Evolutionary conservation across 192 early-diverging fungal genomes (phyloP), one percentile per base, ranked within the genome.

Genomic region (Linnemannia elongata): DNA sequence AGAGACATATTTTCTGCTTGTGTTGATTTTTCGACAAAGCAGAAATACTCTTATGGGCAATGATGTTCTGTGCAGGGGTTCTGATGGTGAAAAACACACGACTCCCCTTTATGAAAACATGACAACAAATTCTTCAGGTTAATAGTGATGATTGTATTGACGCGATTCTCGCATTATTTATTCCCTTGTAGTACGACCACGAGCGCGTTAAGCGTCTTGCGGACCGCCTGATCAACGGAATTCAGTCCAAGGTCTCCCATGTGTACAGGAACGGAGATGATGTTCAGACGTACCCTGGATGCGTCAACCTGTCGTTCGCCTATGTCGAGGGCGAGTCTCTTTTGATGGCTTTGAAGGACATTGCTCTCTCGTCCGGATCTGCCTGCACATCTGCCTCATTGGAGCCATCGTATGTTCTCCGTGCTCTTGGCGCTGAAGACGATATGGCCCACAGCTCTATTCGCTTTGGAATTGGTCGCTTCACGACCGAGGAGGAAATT

Each of bases 301-400:
- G 98, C 86, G 96, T 99, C 73, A 99, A 99, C 82, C 91, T 99
- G 57, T 97, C 97, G 20, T 99, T 99, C 80, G 95, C 97, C 6
- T 99, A 97, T 88, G 96, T 99, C 24, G 98, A 99, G 90, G 98
- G 98, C 66, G 98, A 99, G 89, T 98, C 97, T 13, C 91, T 99
- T 45, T 90, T 99, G 72, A 99, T 99, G 98, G 98, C 98, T 0
- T 92, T 99, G 10, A 99, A 99, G 87, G 97, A 99, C 72, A 95
- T 99, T 77, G 98, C 98, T 3, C 91, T 99, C 52, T 97, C 96
- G 7, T 98, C 97, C 30, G 98, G 98, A 17, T 95, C 94, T 6
- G 98, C 98, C 5, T 99, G 98, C 91, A 99, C 98, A 10, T 97
- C 96, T 68, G 98, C 98, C 13, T 98, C 97, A 4, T 89, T 98